Base-by-base conservation (phyloP, 306 rosid genomes). In the Malus asiatica region DNA sequence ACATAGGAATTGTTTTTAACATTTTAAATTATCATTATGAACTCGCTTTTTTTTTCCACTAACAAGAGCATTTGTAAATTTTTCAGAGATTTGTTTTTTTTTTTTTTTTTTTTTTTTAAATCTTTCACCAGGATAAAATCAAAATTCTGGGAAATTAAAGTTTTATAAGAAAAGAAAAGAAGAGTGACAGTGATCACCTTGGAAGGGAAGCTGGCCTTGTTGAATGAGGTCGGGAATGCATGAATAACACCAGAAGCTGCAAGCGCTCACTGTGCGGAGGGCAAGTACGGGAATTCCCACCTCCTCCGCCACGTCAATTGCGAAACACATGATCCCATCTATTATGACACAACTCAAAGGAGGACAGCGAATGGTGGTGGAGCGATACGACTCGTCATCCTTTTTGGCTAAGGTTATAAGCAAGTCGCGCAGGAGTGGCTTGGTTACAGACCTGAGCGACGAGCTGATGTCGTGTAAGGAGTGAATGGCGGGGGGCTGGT, bases 121-220 rank as follows among this genome's bases (percentile, higher is more conserved):
- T 25, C 42, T 57, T 57, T 46, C 53, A 46, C 10, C 42, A 7
- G 9, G 42, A 33, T 33, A 5, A 33, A 48, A 16, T 16, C 53
- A 15, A 7, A 48, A 15, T 48, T 48, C 16, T 48, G 0, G 15
- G 19, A 48, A 48, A 48, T 48, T 55, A 55, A 55, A 55, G 11
- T 55, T 55, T 19, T 14, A 48, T 48, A 15, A 48, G 60, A 20
- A 55, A 55, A 33, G 16, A 1, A 22, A 4, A 23, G 3, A 4
- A 8, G 8, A 62, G 8, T 29, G 23, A 12, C 38, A 29, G 27
- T 15, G 15, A 1, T 53, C 2, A 67, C 76, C 64, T 48, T 10
- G 20, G 44, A 72, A 72, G 27, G 78, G 82, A 29, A 66, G 8
- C 27, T 65, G 51, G 27, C 68, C 82, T 23, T 53, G 27, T 25